phyloP scores from a whole-genome alignment of 345 rosid species.

The Euclidium syriacum region DNA sequence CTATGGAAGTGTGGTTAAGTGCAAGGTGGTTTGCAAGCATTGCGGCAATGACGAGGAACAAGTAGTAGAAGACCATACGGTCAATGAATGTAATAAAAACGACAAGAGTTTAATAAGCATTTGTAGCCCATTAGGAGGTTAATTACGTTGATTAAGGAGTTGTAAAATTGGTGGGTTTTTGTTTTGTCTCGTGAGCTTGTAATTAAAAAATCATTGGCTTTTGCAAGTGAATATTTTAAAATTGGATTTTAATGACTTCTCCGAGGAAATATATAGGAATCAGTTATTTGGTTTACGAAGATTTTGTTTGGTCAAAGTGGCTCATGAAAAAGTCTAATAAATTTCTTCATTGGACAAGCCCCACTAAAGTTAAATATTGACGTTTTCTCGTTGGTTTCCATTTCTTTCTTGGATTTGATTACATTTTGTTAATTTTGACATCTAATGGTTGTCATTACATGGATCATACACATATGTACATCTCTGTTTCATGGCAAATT shows the following conservation, averaged over 20 bases:
- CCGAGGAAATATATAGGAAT: background rate
- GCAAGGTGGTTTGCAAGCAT: constrained; percentile 86
- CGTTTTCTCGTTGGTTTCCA: constrained; percentile 10
- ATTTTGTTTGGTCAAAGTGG: background rate
- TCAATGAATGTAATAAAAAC: constrained; percentile 22
- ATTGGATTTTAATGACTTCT: background rate
- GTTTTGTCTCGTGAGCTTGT: constrained; percentile 14
- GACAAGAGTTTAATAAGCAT: constrained; percentile 26
- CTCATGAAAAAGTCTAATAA: background rate
- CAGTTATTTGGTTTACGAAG: background rate
- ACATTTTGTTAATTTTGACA: background rate
- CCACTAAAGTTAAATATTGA: constrained; percentile 27
- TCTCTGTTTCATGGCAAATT: too few species aligned
- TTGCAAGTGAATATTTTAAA: constrained; percentile 24
- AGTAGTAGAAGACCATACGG: constrained; percentile 17
- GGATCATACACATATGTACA: background rate
- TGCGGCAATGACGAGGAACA: constrained; percentile 25
- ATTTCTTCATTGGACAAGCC: too few species aligned
- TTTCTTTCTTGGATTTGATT: background rate
- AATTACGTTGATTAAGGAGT: constrained; percentile 2
- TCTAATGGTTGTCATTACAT: constrained; percentile 6
- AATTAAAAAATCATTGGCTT: constrained; percentile 12
- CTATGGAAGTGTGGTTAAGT: constrained; percentile 70
- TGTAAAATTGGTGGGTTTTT: constrained; percentile 16
- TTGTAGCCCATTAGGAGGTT: constrained; percentile 30